These are phyloP conservation scores for Sequoiadendron giganteum DNA, from an alignment of 75 land plant species.

Conservation along the genomic window DNA sequence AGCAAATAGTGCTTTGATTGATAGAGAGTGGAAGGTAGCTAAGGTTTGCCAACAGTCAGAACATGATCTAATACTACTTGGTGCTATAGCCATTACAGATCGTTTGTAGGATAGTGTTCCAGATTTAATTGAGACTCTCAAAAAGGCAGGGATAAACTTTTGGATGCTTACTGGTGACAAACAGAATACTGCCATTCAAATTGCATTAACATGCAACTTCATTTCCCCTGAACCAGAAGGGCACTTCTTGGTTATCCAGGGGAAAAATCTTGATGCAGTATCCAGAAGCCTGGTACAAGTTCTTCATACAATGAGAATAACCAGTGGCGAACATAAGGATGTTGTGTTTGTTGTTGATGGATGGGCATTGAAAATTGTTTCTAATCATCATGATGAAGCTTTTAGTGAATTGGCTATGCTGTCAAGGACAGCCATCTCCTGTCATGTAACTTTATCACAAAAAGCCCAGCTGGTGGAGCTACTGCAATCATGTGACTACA, in stretches of 20 bases:
- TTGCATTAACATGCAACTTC: slow-evolving; percentile 95
- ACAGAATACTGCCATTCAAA: slow-evolving; percentile 89
- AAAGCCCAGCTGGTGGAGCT: slow-evolving; percentile 61
- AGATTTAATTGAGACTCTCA: slow-evolving; percentile 98
- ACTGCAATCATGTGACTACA: too few relatives aligned
- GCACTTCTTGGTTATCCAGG: slow-evolving; percentile 78
- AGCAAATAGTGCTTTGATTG: too few relatives aligned
- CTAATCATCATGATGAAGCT: slow-evolving; percentile 56
- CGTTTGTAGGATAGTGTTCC: slow-evolving; percentile 95
- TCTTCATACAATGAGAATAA: slow-evolving; percentile 84
- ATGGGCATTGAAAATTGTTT: slow-evolving; percentile 86
- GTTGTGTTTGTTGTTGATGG: slow-evolving; percentile 98
- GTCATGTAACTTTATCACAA: slow-evolving; percentile 97
- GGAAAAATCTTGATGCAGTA: slow-evolving; percentile 83
- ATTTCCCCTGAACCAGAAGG: slow-evolving; percentile 39
- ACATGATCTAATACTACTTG: slow-evolving; percentile 80
- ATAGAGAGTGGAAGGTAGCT: slow-evolving; percentile 78
- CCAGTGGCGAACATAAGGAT: slow-evolving; percentile 91
- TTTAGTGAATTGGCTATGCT: slow-evolving; percentile 88
- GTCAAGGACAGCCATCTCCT: slow-evolving; percentile 95
- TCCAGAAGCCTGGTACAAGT: slow-evolving; percentile 78
- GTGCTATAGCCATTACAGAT: slow-evolving; percentile 94
- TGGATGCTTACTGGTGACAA: slow-evolving; percentile 99
- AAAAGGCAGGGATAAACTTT: too few relatives aligned
- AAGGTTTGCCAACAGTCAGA: slow-evolving; percentile 85